Conservation (phyloP, 257 asterid genomes). For the Galeopsis tetrahit region DNA sequence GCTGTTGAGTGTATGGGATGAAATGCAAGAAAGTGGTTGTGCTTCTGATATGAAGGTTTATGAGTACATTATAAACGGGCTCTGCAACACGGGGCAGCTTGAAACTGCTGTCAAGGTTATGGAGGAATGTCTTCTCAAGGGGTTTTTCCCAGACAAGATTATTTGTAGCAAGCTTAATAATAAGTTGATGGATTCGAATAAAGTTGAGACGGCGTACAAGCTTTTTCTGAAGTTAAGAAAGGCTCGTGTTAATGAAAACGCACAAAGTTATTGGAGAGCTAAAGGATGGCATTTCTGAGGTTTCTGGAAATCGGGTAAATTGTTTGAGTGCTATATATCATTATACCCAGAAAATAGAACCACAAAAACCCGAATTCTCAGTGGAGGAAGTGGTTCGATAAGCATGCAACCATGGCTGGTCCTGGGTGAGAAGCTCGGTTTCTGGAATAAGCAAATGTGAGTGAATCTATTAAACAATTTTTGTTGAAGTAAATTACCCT, state of each 20-base stretch:
- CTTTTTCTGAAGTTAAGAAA: constrained; percentile 66
- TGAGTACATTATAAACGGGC: constrained; percentile 73
- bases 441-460: constrained; percentile 1
- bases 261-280: constrained; percentile 77
- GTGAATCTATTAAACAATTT: neutral
- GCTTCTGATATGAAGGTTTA: constrained; percentile 76
- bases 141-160: constrained; percentile 72
- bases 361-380: neutral
- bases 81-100: constrained; percentile 83
- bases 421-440: neutral
- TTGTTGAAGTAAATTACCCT: neutral
- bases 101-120: constrained; percentile 70
- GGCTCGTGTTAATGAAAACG: constrained; percentile 73
- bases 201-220: constrained; percentile 74
- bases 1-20: constrained; percentile 72
- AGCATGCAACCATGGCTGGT: constrained; percentile 2
- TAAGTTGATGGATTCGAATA: constrained; percentile 66
- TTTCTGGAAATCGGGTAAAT: constrained; percentile 5
- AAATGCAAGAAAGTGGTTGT: constrained; percentile 80
- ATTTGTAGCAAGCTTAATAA: constrained; percentile 81
- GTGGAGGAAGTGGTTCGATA: neutral
- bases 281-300: constrained; percentile 91
- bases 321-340: neutral
- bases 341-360: neutral
- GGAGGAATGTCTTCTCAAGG: constrained; percentile 72